Base-by-base conservation (phyloP, 1,284 basidiomycete species). In the Austropuccinia psidii region DNA sequence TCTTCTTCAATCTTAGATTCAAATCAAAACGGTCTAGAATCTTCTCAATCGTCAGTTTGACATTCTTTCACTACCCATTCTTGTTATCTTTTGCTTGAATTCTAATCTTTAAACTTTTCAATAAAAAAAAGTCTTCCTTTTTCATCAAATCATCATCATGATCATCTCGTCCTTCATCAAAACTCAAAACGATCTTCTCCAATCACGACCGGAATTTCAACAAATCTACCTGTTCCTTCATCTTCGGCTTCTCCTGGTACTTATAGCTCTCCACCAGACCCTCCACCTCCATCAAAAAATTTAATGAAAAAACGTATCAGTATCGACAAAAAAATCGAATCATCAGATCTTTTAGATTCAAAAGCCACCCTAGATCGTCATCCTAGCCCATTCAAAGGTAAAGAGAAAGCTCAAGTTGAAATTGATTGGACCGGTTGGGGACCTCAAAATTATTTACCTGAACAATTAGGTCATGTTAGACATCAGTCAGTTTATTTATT, bases 341-440 rank as follows among this genome's bases (percentile, higher is more conserved):
- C 41, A 21, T 39, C 43, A 7, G 61, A 64, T 35, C 37, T 31
- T 62, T 41, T 5, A 43, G 37, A 4, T 1, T 47, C 24, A 45
- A 52, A 47, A 52, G 13, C 21, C 33, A 24, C 29, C 29, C n/a
- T 19, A n/a, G 19, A 21, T 31, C 57, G 17, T n/a, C 35, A n/a
- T 6, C 21, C 31, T 9, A n/a, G 6, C 41, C n/a, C 41, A 45
- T 24, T 39, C 2, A 60, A 60, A n/a, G 57, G 57, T 13, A 60
- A 60, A 39, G 57, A n/a, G 9, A 60, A 39, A 60, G 29, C 29
- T 15, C 21, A 60, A 39, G 31, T 33, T 8, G 4, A 7, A 15
- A 61, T 70, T 24, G 68, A 70, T 61, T 70, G 68, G 68, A 35
- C 55, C 6, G 68, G 55, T 45, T 70, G 68, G 68, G 43, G 50